phyloP scores from a whole-genome alignment of 2,329 filamentous ascomycete species.

The Sodiomyces alkalinus region DNA sequence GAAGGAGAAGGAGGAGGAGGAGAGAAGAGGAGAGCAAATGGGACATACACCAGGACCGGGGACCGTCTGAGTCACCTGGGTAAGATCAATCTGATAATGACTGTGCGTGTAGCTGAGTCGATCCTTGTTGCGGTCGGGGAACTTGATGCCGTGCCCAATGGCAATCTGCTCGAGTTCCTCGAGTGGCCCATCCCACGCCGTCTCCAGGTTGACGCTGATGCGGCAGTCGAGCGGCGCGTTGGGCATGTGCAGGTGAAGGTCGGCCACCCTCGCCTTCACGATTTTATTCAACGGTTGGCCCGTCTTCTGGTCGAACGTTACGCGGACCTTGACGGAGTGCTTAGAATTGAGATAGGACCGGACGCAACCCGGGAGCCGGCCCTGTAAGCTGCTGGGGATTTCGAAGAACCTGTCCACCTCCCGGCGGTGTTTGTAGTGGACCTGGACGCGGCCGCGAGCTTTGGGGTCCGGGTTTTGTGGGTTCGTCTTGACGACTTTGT shows the following conservation, averaged over 20 bases:
- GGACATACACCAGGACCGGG: conserved; percentile 21
- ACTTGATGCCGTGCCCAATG: conserved; percentile 20
- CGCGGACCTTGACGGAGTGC: conserved; percentile 47
- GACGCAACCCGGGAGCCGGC: conserved; percentile 49
- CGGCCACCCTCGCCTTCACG: conserved; percentile 76
- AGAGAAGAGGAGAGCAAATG: not conserved
- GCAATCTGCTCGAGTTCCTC: conserved; percentile 33
- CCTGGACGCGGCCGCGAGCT: conserved; percentile 34
- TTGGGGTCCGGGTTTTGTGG: conserved; percentile 31
- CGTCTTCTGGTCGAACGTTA: conserved; percentile 63
- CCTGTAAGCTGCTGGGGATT: conserved; percentile 43
- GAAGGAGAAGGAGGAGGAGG: not conserved
- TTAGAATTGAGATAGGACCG: conserved; percentile 42
- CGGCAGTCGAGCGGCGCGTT: conserved; percentile 71
- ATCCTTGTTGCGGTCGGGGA: conserved; percentile 66
- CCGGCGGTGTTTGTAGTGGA: conserved; percentile 68
- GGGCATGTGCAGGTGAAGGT: conserved; percentile 79
- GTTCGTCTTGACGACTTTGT: conserved; percentile 42
- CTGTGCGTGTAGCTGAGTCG: conserved; percentile 81
- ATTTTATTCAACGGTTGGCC: conserved; percentile 63
- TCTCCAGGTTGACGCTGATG: conserved; percentile 89
- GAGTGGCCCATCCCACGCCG: conserved; percentile 61
- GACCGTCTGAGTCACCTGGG: conserved; percentile 55
- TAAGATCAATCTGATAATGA: conserved; percentile 81
- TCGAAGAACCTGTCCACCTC: conserved; percentile 79